These are phyloP conservation scores for Candida chauliodis DNA, from an alignment of 805 yeast genomes.

Conservation along the genomic window DNA sequence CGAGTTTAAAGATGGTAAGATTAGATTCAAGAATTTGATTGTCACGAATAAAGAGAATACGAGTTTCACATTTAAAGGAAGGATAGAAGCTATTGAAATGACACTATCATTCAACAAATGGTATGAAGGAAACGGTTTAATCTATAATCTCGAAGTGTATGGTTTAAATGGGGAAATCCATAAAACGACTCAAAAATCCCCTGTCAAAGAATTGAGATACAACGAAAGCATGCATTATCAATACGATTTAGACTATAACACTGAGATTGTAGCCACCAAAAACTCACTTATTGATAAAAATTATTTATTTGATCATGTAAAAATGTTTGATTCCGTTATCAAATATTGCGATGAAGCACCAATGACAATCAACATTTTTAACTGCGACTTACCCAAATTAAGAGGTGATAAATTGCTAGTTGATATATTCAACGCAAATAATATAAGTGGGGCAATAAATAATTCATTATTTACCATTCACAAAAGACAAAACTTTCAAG, in stretches of 20 bases:
- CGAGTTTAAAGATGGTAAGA: constrained; percentile 47
- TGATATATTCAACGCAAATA: constrained; percentile 67
- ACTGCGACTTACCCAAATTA: constrained; percentile 60
- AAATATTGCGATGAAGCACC: constrained; percentile 35
- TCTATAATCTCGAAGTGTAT: constrained; percentile 44
- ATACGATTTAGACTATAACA: constrained; percentile 28
- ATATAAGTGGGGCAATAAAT: constrained; percentile 70
- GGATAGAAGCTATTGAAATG: constrained; percentile 40
- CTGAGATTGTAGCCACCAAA: constrained; percentile 2
- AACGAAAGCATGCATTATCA: constrained; percentile 30
- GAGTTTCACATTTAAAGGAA: constrained; percentile 26
- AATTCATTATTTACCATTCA: constrained; percentile 75
- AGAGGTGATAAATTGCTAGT: constrained; percentile 55
- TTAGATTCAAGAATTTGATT: constrained; percentile 42
- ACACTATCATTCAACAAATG: constrained; percentile 51
- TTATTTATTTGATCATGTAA: constrained; percentile 35
- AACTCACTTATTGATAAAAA: constrained; percentile 23
- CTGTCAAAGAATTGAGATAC: constrained; percentile 17
- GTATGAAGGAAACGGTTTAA: constrained; percentile 53
- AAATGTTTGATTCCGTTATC: constrained; percentile 50
- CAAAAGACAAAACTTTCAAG: constrained; percentile 52
- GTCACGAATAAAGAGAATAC: constrained; percentile 14
- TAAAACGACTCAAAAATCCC: constrained; percentile 10
- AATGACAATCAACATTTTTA: constrained; percentile 55
- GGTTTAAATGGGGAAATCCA: constrained; percentile 43